phyloP scores from a whole-genome alignment of 495 filamentous ascomycete species.

The Daldinia grandis region DNA sequence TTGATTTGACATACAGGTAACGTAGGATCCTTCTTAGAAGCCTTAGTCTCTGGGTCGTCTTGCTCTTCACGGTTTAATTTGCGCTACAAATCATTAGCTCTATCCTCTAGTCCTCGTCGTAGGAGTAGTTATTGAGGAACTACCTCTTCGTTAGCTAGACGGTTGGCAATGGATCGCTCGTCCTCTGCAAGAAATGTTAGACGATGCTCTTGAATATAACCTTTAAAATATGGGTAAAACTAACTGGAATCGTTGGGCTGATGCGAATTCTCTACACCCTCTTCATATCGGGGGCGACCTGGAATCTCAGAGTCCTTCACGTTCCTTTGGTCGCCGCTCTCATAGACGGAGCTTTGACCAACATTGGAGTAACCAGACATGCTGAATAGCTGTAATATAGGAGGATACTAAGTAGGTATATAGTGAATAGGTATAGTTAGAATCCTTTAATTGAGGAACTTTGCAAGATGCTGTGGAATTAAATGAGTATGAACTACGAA shows the following conservation, averaged over 20 bases:
- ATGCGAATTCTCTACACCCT: constrained; percentile 73
- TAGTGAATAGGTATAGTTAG: neutral
- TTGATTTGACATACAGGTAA: constrained; percentile 64
- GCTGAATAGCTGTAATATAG: constrained; percentile 17
- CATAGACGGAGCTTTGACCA: constrained; percentile 53
- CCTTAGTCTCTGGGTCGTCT: constrained; percentile 61
- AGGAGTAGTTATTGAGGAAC: neutral
- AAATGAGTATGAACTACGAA: neutral
- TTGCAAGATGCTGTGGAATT: constrained; percentile 4
- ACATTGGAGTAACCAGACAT: constrained; percentile 56
- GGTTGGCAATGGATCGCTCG: constrained; percentile 80
- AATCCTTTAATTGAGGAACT: neutral
- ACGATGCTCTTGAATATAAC: neutral
- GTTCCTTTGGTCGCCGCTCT: constrained; percentile 75
- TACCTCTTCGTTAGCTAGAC: constrained; percentile 69
- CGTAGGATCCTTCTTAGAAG: constrained; percentile 71
- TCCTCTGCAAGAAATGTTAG: constrained; percentile 65
- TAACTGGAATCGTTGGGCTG: constrained; percentile 75
- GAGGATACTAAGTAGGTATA: neutral
- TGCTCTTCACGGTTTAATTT: constrained; percentile 50
- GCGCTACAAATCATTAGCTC: constrained; percentile 44
- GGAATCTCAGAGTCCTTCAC: constrained; percentile 63
- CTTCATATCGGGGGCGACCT: constrained; percentile 63
- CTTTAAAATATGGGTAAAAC: constrained; percentile 1
- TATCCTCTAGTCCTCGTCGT: neutral